Conservation (phyloP, 2,329 filamentous ascomycete genomes). For the Teratosphaeria zuluensis region DNA sequence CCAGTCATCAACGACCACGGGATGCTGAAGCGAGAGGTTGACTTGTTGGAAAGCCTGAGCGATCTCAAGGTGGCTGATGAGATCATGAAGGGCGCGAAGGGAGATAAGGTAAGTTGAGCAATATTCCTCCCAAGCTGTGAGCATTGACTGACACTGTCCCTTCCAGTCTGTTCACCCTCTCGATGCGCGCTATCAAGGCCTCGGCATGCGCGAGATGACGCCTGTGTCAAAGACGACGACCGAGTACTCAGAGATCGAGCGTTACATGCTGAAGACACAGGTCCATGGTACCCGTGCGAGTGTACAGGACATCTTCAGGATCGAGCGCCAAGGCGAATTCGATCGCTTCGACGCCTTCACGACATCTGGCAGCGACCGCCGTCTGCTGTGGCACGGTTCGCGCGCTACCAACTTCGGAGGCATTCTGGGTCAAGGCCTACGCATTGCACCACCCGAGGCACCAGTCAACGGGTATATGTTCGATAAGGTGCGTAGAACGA, state of each 20-base stretch:
- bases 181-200: constrained; percentile 61
- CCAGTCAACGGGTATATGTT: constrained; percentile 62
- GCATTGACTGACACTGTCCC: constrained; percentile 7
- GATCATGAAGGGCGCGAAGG: constrained; percentile 57
- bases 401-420: constrained; percentile 68
- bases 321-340: constrained; percentile 63
- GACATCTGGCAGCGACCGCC: constrained; percentile 50
- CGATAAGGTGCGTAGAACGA: no score
- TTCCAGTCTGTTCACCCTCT: constrained; percentile 45
- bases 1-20: constrained; percentile 51
- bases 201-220: constrained; percentile 69
- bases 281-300: neutral
- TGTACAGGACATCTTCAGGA: constrained; percentile 69
- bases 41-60: constrained; percentile 67
- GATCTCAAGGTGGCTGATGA: constrained; percentile 76
- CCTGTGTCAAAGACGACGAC: constrained; percentile 47
- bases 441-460: constrained; percentile 80
- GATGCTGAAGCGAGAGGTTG: constrained; percentile 64
- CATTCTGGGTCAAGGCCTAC: constrained; percentile 76
- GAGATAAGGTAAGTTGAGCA: constrained; percentile 29
- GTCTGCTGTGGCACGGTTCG: constrained; percentile 81
- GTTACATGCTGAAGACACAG: neutral
- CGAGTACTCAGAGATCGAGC: neutral
- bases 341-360: constrained; percentile 55
- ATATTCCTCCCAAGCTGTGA: constrained; percentile 4